Conservation (phyloP, 2,329 filamentous ascomycete genomes). For the Colletotrichum siamense region DNA sequence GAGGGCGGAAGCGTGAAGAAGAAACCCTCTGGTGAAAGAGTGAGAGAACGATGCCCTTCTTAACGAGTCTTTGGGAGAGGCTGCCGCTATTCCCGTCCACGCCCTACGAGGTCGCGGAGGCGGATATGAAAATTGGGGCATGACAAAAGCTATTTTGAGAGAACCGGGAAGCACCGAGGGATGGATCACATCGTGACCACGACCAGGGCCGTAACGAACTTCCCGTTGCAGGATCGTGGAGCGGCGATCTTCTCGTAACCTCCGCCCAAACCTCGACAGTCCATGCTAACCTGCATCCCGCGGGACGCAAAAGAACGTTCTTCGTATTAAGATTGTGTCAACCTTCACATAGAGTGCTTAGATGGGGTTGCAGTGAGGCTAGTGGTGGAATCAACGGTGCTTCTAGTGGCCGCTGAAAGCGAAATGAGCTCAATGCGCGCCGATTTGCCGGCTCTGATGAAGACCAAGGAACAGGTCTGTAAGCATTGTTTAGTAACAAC, state of each 20-base stretch:
- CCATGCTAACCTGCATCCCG: background rate
- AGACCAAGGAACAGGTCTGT: background rate
- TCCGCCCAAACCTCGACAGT: background rate
- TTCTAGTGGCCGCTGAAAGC: background rate
- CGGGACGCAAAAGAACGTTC: background rate
- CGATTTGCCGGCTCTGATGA: background rate
- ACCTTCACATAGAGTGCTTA: background rate
- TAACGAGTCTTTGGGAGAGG: background rate
- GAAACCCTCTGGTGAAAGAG: background rate
- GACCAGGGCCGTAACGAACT: background rate
- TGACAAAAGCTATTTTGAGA: background rate
- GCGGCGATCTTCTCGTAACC: background rate
- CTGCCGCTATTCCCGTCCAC: background rate
- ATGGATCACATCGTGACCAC: background rate
- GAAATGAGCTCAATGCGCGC: background rate
- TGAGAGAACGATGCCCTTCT: background rate
- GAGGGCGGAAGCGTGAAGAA: background rate
- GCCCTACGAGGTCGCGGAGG: background rate
- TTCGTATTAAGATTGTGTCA: constrained; percentile 10
- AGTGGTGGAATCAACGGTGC: background rate
- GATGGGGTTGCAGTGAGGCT: background rate
- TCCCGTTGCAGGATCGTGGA: background rate
- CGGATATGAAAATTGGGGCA: background rate
- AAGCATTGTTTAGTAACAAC: background rate
- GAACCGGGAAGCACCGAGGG: background rate